These are phyloP conservation scores for Neohortaea acidophila DNA, from an alignment of 495 filamentous ascomycete species.

Conservation along the genomic window DNA sequence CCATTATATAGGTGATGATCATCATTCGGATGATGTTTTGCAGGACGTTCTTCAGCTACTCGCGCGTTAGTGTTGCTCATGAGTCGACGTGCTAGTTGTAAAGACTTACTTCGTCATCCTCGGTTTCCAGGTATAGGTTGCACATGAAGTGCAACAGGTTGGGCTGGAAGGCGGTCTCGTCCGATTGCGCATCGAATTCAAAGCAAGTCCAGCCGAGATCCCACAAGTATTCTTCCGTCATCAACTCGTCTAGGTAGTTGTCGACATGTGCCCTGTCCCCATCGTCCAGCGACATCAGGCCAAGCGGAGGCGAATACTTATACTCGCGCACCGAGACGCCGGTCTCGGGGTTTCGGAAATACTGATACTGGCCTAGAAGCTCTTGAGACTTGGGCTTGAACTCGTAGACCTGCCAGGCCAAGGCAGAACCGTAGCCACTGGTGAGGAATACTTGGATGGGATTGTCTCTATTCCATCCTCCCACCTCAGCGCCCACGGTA, in stretches of 20 bases:
- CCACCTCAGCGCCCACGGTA: conserved; percentile 21
- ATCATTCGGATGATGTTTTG: conserved; percentile 25
- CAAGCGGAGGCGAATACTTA: conserved; percentile 26
- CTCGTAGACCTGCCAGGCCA: conserved; percentile 25
- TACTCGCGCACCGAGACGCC: background rate
- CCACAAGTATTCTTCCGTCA: conserved; percentile 3
- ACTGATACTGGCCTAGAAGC: conserved; percentile 22
- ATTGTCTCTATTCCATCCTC: conserved; percentile 10
- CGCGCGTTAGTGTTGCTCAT: background rate
- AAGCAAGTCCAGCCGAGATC: conserved; percentile 21
- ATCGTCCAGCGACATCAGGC: conserved; percentile 22
- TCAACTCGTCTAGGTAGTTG: conserved; percentile 17
- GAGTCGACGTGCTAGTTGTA: background rate
- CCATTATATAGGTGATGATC: conserved; percentile 28
- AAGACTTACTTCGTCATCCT: conserved; percentile 20
- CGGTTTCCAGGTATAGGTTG: conserved; percentile 15
- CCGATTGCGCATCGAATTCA: conserved; percentile 18
- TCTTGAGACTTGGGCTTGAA: conserved; percentile 21
- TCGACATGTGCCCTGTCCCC: conserved; percentile 24
- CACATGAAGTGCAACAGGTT: conserved; percentile 23
- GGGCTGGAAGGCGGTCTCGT: conserved; percentile 22
- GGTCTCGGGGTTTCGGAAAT: conserved; percentile 19
- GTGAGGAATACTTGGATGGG: conserved; percentile 13
- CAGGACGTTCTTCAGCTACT: conserved; percentile 19
- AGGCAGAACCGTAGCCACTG: conserved; percentile 12